phyloP scores from a whole-genome alignment of 2,329 filamentous ascomycete genomes.

The Colletotrichum filicis region DNA sequence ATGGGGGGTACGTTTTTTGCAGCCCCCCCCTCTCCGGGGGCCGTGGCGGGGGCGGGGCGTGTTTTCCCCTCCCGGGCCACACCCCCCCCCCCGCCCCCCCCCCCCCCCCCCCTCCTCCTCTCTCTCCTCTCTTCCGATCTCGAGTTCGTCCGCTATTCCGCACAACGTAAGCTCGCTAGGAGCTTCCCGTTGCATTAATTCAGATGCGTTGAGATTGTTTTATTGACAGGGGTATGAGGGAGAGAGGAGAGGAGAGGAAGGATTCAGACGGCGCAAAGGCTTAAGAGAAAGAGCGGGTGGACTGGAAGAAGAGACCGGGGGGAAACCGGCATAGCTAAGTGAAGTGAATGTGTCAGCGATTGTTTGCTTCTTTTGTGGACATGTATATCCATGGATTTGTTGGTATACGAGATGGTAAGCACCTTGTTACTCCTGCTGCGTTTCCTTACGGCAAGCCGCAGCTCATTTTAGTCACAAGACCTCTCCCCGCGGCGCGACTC shows the following conservation, averaged over 20 bases:
- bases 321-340: not conserved
- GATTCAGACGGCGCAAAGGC: not conserved
- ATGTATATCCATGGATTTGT: not conserved
- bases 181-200: not conserved
- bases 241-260: not conserved
- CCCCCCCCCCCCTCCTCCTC: too few relatives aligned
- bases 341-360: not conserved
- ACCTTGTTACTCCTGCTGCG: not conserved
- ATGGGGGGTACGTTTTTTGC: too few relatives aligned
- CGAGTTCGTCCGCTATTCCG: not conserved
- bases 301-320: not conserved
- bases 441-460: not conserved
- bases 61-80: too few relatives aligned
- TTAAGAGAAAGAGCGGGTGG: too few relatives aligned
- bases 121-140: not conserved
- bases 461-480: conserved; percentile 2
- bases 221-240: not conserved
- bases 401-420: not conserved
- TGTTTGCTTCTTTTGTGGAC: not conserved
- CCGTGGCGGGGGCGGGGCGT: too few relatives aligned
- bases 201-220: too few relatives aligned
- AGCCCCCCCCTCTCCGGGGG: too few relatives aligned
- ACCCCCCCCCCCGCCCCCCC: too few relatives aligned
- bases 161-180: not conserved
- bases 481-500: not conserved